Base-by-base conservation (phyloP, 441 rosid genomes). In the Brassica balearica region DNA sequence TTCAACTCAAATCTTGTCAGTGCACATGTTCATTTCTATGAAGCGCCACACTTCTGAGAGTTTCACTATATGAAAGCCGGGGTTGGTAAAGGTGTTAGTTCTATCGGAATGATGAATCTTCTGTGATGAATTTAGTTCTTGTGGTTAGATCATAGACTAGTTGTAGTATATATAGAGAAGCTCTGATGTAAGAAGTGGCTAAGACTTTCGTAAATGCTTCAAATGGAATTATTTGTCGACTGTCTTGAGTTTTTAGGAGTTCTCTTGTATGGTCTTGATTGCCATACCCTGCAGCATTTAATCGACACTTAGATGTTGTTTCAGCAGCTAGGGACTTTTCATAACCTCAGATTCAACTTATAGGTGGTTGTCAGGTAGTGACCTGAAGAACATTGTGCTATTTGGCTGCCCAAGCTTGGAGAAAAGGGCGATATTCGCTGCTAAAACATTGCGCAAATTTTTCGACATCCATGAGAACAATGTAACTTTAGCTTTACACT, bases 351-450 rank as follows among this genome's bases (percentile, higher is more conserved):
- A 58, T 58, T 19, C n/a, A 17, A 73, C 70, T 56, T 73, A 15
- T 82, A 93, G 98, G 81, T 90, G 95, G 97, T 82, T 93, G 81
- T 88, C 94, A 20, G 95, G 95, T 19, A 87, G 88, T 15, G 88
- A 91, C 78, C 78, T 93, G 82, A 91, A 90, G 83, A 87, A 65
- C 69, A 76, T 91, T 72, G 93, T 86, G 25, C 81, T 85, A 23
- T 86, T 87, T 65, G 98, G 98, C 60, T 93, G 98, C 77, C 95
- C 95, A 56, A 82, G 92, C 69, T 80, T 85, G 56, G 75, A 78
- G 0, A 91, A 66, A 76, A 86, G 83, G 69, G 68, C 36, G 8
- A 82, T 89, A 65, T 87, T 86, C 51, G 82, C 94, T 77, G 93
- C 97, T 46, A 93, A 93, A 83, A 84, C 84, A 63, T 32, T 93